Base-by-base conservation (phyloP, 768 basidiomycete species). In the Sarcodon aspratus region DNA sequence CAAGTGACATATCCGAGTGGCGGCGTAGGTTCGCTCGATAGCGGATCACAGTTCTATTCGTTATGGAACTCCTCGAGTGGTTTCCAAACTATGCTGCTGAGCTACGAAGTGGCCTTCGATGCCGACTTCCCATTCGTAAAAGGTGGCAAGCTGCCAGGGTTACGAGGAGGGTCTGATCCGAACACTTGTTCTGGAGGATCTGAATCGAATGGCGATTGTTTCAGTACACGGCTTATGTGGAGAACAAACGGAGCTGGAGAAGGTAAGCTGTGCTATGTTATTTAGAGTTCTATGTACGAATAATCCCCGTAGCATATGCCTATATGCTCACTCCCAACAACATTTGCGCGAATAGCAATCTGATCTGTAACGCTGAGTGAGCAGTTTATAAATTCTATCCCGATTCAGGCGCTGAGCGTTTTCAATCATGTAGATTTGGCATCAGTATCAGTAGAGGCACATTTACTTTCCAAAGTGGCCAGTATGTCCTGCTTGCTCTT, bases 191-290 rank as follows among this genome's bases (percentile, higher is more conserved):
- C 78, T 31, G 87, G 85, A 21, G 87, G 87, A 2, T 70, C 71
- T 42, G 61, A 77, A 50, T 69, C 84, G 2, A 69, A 75, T 46
- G 85, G 85, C 7, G 59, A 66, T 31, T 89, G 87, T 64, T 88
- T 87, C 61, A 85, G 79, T 55, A 65, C 78, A 13, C 66, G 87
- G 15, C 47, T 88, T 38, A 90, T 90, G 86, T 90, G 85, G 85
- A 70, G 87, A 57, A 64, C 65, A 36, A 56, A 65, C 44, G 85
- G 79, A 1, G 66, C 59, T 7, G 85, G 83, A 27, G 87, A 91
- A 75, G 78, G 87, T 86, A 54, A 15, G 74, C 61, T 33, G 21
- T 31, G 21, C 33, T 42, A 13, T 48, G 17, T 27, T 31, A 36
- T 42, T 33, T 42, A 13, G 9, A 11, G 40, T 42, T 11, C 13